These are phyloP conservation scores for Tillandsia leiboldiana DNA, from an alignment of 176 grass and related monocot species.

Conservation along the genomic window DNA sequence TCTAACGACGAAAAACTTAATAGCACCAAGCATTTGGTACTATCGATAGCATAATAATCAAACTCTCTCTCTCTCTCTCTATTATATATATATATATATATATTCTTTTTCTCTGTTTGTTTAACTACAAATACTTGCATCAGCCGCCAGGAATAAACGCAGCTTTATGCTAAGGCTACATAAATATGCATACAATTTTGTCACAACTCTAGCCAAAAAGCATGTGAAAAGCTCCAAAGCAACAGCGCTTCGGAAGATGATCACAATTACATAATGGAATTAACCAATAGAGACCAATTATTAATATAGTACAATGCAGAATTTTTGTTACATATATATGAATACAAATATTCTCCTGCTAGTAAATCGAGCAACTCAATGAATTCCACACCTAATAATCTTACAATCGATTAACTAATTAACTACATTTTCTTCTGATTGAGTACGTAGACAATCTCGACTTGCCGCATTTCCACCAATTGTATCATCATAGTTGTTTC, in stretches of 20 bases:
- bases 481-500: not conserved
- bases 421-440: too few relatives aligned
- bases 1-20: too few relatives aligned
- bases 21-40: too few relatives aligned
- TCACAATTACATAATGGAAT: not conserved
- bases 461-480: not conserved
- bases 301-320: not conserved
- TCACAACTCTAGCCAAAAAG: not conserved
- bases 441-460: not conserved
- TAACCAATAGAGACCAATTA: not conserved
- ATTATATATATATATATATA: too few relatives aligned
- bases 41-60: too few relatives aligned
- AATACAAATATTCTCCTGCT: not conserved
- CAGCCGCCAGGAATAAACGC: not conserved
- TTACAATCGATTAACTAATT: not conserved
- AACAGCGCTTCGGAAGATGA: not conserved
- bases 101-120: not conserved
- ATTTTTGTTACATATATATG: not conserved
- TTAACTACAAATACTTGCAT: not conserved
- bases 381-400: not conserved
- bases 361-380: not conserved
- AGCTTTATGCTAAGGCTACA: not conserved
- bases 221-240: not conserved
- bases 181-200: not conserved
- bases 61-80: too few relatives aligned